phyloP scores from a whole-genome alignment of 2,329 filamentous ascomycete species.

The Bipolaris victoriae region DNA sequence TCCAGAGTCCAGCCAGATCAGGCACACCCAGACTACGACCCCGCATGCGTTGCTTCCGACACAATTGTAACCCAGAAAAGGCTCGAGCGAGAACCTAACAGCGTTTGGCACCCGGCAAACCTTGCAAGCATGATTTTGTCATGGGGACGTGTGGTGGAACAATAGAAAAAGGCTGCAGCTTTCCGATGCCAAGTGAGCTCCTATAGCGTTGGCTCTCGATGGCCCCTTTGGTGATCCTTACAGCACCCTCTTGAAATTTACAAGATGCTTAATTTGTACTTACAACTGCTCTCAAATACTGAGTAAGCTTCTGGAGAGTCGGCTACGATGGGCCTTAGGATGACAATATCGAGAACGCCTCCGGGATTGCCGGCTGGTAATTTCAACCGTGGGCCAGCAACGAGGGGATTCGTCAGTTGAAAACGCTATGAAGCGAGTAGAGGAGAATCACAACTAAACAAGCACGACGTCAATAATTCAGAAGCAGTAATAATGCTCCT shows the following conservation, averaged over 20 bases:
- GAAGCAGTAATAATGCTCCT: not conserved
- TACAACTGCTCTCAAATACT: not conserved
- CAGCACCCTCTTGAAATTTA: not conserved
- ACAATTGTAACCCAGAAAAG: not conserved
- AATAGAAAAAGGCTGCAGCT: not conserved
- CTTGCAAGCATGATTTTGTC: not conserved
- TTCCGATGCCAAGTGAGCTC: not conserved
- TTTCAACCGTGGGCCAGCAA: not conserved
- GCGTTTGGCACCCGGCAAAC: not conserved
- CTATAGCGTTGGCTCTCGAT: not conserved
- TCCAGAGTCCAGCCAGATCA: conserved; percentile 10
- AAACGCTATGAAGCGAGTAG: not conserved
- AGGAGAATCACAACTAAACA: not conserved
- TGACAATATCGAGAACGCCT: not conserved
- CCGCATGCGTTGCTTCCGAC: conserved; percentile 8
- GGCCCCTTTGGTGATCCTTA: not conserved
- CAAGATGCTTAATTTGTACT: not conserved
- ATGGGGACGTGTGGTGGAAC: not conserved
- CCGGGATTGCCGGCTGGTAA: not conserved
- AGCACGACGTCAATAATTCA: not conserved
- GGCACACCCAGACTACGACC: conserved; percentile 11
- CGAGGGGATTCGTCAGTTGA: not conserved
- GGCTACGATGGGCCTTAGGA: not conserved
- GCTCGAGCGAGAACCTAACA: not conserved
- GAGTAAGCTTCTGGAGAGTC: not conserved